These are phyloP conservation scores for Microglena sp. DNA, from an alignment of 139 green algal species.

Conservation along the genomic window DNA sequence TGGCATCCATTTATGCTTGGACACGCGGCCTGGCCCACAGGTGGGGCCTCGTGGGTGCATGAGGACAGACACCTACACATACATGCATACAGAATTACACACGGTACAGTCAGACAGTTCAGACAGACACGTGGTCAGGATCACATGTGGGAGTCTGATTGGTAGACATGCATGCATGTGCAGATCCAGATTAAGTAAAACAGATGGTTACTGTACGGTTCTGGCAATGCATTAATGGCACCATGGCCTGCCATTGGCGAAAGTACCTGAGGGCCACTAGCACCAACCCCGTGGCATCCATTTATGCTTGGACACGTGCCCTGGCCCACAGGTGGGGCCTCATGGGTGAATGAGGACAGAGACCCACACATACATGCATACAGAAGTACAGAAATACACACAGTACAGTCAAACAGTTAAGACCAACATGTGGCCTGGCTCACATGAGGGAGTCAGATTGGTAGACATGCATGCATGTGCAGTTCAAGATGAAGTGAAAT, in stretches of 20 bases:
- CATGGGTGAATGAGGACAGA: too few species aligned
- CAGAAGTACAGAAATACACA: not conserved
- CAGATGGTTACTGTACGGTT: not conserved
- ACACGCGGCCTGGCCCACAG: constrained; percentile 82
- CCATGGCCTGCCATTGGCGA: not conserved
- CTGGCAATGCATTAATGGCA: not conserved
- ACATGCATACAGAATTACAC: not conserved
- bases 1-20: constrained; percentile 95
- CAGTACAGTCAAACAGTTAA: not conserved
- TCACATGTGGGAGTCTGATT: not conserved
- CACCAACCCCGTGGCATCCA: constrained; percentile 92
- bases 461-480: not conserved
- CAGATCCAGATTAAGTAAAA: not conserved
- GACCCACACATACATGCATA: constrained; percentile 1
- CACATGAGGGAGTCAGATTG: not conserved
- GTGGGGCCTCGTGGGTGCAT: too few species aligned
- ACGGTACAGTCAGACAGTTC: not conserved
- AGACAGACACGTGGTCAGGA: not conserved
- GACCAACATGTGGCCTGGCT: not conserved
- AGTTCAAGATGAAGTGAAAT: not conserved
- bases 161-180: not conserved
- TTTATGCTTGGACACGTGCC: constrained; percentile 93
- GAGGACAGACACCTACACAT: too few species aligned
- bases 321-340: too few species aligned
- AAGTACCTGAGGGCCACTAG: constrained; percentile 53